Base-by-base conservation (phyloP, 352 stramenopile species). In the Phytophthora niederhauseri region DNA sequence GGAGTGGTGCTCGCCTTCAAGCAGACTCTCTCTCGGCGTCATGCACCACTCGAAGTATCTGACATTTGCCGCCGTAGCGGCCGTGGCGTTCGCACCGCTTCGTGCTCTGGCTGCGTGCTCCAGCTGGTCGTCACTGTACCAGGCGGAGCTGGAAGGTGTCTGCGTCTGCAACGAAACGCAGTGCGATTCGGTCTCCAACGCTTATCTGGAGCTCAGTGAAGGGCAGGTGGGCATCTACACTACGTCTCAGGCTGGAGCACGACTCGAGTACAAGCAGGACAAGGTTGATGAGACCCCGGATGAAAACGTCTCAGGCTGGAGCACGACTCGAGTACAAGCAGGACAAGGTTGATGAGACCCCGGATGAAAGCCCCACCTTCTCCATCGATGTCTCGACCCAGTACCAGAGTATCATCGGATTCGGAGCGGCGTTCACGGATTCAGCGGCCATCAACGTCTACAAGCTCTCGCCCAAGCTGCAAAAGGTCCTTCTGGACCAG, bases 381-480 rank as follows among this genome's bases (percentile, higher is more conserved):
- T 75, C 70, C 28, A 75, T 91, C 14, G 80, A 93, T 49, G 61
- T 75, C 15, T 72, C 70, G 4, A 82, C 77, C 20, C 87, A 77
- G 66, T 91, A 81, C 64, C 81, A 97, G 73, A 80, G 82, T 53
- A 95, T 97, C 45, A 77, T 89, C 30, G 92, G 92, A 22, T 98
- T 98, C 64, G 92, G 92, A 4, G 92, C 89, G 8, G 82, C 90
- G 8, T 97, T 98, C 77, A 98, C 92, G n/a, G 92, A 98, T 58
- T 66, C 89, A 3, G 77, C 87, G 20, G 76, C 89, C n/a, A 87
- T 94, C 63, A 95, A 96, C 63, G 78, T 97, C 48, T 85, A 89
- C 75, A 82, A 85, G 66, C 69, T 97, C 46, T 71, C 74, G 1
- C 48, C 71, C 0, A 73, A 59, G 5, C 52, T 94, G 19, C 88